Percentiles rank a stretch among this genome's conserved stretches.
phyloP scores from a whole-genome alignment of 345 rosid species.

The Linum tenue region DNA sequence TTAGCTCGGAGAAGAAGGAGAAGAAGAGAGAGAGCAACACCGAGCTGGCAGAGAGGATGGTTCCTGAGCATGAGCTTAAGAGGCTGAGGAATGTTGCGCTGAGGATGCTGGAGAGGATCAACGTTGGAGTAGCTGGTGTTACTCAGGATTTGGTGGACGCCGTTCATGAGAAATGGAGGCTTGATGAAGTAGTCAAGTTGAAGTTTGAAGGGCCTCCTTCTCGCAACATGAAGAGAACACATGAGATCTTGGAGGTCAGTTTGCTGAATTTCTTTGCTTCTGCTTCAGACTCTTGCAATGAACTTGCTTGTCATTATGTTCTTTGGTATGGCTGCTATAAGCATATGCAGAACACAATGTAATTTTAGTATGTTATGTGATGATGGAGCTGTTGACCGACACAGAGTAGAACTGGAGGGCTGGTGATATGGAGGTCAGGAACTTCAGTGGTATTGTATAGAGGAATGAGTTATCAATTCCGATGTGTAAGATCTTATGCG shows the following conservation, averaged over 20 bases:
- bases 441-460: slow-evolving; percentile 78
- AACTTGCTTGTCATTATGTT: not conserved
- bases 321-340: not conserved
- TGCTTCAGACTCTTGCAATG: not conserved
- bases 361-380: not conserved
- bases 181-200: slow-evolving; percentile 77
- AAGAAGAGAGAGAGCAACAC: slow-evolving; percentile 38
- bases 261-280: not conserved
- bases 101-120: slow-evolving; percentile 75
- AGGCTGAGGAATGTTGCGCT: slow-evolving; percentile 66
- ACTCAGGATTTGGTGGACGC: slow-evolving; percentile 58
- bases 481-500: slow-evolving; percentile 51
- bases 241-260: slow-evolving; percentile 72
- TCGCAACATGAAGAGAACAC: slow-evolving; percentile 75
- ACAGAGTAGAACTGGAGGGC: slow-evolving; percentile 82
- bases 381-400: slow-evolving; percentile 7
- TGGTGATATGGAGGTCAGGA: slow-evolving; percentile 94
- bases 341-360: not conserved
- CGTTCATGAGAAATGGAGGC: slow-evolving; percentile 69
- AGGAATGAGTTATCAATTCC: slow-evolving; percentile 67
- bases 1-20: slow-evolving; percentile 12
- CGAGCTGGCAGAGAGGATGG: slow-evolving; percentile 38
- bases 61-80: slow-evolving; percentile 67
- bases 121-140: slow-evolving; percentile 74
- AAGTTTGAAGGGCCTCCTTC: slow-evolving; percentile 66